phyloP scores from a whole-genome alignment of 768 basidiomycete genomes.

The Leccinum subgranulosum region DNA sequence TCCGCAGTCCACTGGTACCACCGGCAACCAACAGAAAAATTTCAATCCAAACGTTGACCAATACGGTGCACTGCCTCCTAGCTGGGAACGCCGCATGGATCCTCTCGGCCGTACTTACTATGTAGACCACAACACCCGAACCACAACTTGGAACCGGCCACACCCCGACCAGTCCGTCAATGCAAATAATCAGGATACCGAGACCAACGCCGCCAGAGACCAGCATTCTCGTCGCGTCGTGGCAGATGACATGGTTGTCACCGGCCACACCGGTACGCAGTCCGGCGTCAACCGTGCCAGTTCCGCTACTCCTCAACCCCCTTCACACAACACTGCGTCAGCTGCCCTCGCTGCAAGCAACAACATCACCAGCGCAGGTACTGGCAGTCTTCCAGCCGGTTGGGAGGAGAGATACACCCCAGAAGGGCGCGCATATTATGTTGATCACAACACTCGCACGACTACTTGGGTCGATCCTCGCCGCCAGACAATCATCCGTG shows the following conservation, averaged over 20 bases:
- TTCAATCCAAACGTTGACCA: conserved; percentile 97
- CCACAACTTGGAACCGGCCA: conserved; percentile 97
- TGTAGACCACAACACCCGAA: conserved; percentile 97
- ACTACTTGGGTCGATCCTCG: conserved; percentile 99
- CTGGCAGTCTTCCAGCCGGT: conserved; percentile 88
- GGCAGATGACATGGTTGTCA: conserved; percentile 83
- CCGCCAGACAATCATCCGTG: conserved; percentile 93
- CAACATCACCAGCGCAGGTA: conserved; percentile 64
- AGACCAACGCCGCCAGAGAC: conserved; percentile 82
- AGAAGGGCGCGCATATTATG: conserved; percentile 97
- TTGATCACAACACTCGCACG: conserved; percentile 98
- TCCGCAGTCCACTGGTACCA: conserved; percentile 18
- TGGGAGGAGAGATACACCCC: conserved; percentile 99
- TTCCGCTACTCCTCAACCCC: conserved; percentile 30
- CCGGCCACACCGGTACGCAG: conserved; percentile 44
- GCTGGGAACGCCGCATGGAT: conserved; percentile 98
- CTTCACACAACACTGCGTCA: conserved; percentile 34
- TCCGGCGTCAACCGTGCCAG: conserved; percentile 41
- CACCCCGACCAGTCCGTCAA: conserved; percentile 75
- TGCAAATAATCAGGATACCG: conserved; percentile 63
- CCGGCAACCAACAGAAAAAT: conserved; percentile 59
- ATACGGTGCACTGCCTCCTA: conserved; percentile 81
- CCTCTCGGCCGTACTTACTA: conserved; percentile 96
- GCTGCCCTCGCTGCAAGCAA: conserved; percentile 50
- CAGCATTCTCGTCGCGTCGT: conserved; percentile 83